A percentile compares a stretch with the other conserved stretches of the same genome.
phyloP scores from a whole-genome alignment of 2,329 filamentous ascomycete genomes.

The Fusarium euwallaceae region DNA sequence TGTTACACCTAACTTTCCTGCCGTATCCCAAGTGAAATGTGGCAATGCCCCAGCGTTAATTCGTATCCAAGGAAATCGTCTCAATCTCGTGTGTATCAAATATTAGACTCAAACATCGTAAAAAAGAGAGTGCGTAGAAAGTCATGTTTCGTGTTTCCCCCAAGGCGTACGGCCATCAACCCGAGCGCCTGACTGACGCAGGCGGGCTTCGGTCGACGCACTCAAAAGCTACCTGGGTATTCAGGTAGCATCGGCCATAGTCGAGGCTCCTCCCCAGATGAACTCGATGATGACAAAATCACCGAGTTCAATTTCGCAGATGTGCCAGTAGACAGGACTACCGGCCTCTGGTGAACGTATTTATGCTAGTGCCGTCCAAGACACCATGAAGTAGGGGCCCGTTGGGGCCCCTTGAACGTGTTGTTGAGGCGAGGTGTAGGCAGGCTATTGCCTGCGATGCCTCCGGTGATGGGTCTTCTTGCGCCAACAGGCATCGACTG shows the following conservation, averaged over 20 bases:
- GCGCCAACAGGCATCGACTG: constrained; percentile 64
- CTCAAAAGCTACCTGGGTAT: background rate
- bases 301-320: constrained; percentile 37
- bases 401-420: constrained; percentile 45
- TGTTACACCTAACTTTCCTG: constrained; percentile 41
- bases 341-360: constrained; percentile 49
- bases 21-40: constrained; percentile 12
- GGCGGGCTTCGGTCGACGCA: background rate
- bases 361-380: constrained; percentile 42
- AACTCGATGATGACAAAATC: constrained; percentile 26
- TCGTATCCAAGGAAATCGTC: constrained; percentile 7
- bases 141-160: constrained; percentile 18
- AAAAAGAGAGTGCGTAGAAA: background rate
- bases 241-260: constrained; percentile 5
- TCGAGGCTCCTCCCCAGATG: constrained; percentile 10
- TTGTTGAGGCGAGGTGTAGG: constrained; percentile 27
- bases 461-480: constrained; percentile 57
- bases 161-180: constrained; percentile 5
- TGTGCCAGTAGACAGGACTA: constrained; percentile 23
- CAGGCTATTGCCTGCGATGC: constrained; percentile 33
- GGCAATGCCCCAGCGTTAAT: constrained; percentile 14
- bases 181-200: background rate
- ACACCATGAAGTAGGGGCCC: constrained; percentile 39
- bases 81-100: constrained; percentile 4
- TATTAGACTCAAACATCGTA: constrained; percentile 9